A percentile compares a stretch with the other conserved stretches of the same genome.
Conservation (phyloP, 148 eudicot genomes). For the Cornus controversa region DNA sequence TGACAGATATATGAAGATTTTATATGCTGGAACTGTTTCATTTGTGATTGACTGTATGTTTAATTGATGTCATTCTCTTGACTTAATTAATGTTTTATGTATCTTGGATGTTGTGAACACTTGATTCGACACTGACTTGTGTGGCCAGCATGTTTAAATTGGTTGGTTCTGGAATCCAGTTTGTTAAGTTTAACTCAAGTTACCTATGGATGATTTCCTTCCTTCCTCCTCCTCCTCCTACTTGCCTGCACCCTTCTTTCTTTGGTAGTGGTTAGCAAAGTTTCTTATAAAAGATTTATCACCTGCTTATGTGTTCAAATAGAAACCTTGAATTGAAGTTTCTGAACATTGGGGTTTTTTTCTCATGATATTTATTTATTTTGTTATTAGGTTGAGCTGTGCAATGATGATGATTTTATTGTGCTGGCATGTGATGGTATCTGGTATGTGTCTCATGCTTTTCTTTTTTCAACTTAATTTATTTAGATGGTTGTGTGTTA, state of each 20-base stretch:
- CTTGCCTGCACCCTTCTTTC: neutral
- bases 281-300: neutral
- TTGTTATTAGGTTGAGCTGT: slow-evolving; percentile 36
- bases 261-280: neutral
- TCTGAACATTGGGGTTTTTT: neutral
- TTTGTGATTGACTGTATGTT: neutral
- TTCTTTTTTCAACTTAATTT: slow-evolving; percentile 1
- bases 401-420: slow-evolving; percentile 87
- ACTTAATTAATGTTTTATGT: too few relatives aligned
- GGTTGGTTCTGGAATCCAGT: neutral
- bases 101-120: neutral
- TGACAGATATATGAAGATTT: neutral
- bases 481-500: neutral
- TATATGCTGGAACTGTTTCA: neutral
- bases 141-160: neutral
- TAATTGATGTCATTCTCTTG: neutral
- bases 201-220: neutral
- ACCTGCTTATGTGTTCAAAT: neutral
- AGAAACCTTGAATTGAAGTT: neutral
- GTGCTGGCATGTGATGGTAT: slow-evolving; percentile 98
- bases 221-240: neutral
- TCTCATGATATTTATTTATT: neutral
- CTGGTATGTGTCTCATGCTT: slow-evolving; percentile 54
- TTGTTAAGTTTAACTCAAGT: neutral
- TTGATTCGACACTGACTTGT: neutral